These are phyloP conservation scores for Aspergillus leporis DNA, from an alignment of 495 filamentous ascomycete genomes.

Conservation along the genomic window DNA sequence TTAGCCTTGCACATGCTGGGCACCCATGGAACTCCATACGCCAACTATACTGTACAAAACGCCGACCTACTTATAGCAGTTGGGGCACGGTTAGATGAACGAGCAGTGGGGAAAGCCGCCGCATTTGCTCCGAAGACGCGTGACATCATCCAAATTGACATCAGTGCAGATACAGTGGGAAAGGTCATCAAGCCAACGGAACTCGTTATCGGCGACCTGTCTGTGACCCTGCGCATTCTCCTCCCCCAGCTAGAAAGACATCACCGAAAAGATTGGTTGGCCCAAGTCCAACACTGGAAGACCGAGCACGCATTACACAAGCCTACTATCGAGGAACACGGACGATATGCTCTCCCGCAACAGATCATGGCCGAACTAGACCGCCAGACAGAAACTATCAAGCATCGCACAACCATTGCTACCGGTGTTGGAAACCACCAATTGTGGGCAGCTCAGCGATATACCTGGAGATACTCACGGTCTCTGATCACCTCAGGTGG, in stretches of 20 bases:
- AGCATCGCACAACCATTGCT: constrained; percentile 80
- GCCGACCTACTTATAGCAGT: constrained; percentile 63
- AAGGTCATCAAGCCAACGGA: constrained; percentile 65
- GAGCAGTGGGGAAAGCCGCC: constrained; percentile 54
- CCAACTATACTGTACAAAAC: constrained; percentile 67
- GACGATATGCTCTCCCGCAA: constrained; percentile 85
- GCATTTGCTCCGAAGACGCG: constrained; percentile 60
- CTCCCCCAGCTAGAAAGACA: constrained; percentile 67
- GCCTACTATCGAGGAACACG: constrained; percentile 66
- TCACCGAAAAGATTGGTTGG: constrained; percentile 77
- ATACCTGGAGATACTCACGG: constrained; percentile 85
- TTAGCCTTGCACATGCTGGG: constrained; percentile 65
- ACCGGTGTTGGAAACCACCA: constrained; percentile 97
- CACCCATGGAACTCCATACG: constrained; percentile 66
- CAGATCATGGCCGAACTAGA: constrained; percentile 81
- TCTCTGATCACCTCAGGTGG: constrained; percentile 92
- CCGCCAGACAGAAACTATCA: constrained; percentile 68
- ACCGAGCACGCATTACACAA: constrained; percentile 71
- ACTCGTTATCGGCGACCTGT: constrained; percentile 61
- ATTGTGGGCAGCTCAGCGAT: constrained; percentile 97
- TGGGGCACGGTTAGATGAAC: constrained; percentile 66
- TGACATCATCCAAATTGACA: constrained; percentile 66
- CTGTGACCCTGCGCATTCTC: constrained; percentile 67
- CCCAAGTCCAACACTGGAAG: constrained; percentile 89
- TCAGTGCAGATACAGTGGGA: constrained; percentile 66